A percentile compares a stretch with the other conserved stretches of the same genome.
Conservation (phyloP, 2,329 filamentous ascomycete species). For the Fusarium succisae region DNA sequence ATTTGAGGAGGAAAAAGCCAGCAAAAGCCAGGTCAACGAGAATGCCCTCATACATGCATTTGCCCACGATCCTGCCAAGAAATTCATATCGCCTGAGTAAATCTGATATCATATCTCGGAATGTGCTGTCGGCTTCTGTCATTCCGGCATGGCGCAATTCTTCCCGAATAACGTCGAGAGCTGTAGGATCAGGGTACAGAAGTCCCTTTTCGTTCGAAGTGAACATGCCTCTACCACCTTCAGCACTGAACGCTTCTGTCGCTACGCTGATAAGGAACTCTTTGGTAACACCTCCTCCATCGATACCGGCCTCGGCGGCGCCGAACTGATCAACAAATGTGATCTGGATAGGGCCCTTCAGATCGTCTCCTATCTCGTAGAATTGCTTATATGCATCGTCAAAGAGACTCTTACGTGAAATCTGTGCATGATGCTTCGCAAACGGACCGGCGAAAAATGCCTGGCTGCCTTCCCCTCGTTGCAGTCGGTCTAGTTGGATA, state of each 20-base stretch:
- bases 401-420: conserved; percentile 82
- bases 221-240: conserved; percentile 68
- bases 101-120: conserved; percentile 65
- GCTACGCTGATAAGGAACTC: conserved; percentile 94
- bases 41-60: conserved; percentile 97
- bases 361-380: conserved; percentile 78
- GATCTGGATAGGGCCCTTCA: conserved; percentile 97
- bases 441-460: conserved; percentile 45
- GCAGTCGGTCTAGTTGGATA: conserved; percentile 73
- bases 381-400: conserved; percentile 87
- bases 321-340: conserved; percentile 94
- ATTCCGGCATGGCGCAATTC: conserved; percentile 62
- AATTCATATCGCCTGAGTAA: conserved; percentile 86
- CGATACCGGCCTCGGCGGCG: conserved; percentile 88
- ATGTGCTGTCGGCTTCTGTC: conserved; percentile 63
- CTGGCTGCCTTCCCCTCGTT: conserved; percentile 35
- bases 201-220: conserved; percentile 85
- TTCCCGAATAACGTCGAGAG: conserved; percentile 74
- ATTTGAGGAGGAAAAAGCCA: conserved; percentile 95
- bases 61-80: conserved; percentile 89
- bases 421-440: conserved; percentile 77
- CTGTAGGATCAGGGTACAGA: conserved; percentile 86
- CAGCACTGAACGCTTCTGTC: conserved; percentile 78
- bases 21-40: conserved; percentile 93
- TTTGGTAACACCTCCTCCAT: conserved; percentile 96